Percentiles rank a stretch among this genome's conserved stretches.
Conservation (phyloP, 768 basidiomycete genomes). For the Pholiota molesta region DNA sequence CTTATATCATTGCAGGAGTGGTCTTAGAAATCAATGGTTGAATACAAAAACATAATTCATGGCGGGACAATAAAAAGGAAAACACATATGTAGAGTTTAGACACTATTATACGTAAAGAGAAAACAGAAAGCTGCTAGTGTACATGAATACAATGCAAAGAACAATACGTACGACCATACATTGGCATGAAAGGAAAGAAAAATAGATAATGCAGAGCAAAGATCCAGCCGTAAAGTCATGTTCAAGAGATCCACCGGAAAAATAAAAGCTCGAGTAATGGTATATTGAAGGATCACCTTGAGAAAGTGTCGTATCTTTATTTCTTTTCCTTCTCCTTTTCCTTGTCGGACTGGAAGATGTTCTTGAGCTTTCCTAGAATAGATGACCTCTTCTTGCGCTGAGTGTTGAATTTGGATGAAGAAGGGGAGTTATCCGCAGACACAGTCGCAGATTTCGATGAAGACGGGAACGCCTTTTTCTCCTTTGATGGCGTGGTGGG, state of each 20-base stretch:
- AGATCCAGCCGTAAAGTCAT: slow-evolving; percentile 5
- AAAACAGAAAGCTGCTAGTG: slow-evolving; percentile 17
- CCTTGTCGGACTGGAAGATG: slow-evolving; percentile 50
- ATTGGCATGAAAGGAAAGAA: background rate
- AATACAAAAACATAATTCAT: slow-evolving; percentile 4
- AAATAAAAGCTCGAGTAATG: background rate
- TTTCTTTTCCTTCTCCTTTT: slow-evolving; percentile 40
- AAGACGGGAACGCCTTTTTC: slow-evolving; percentile 18
- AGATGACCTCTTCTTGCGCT: slow-evolving; percentile 53
- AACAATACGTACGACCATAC: slow-evolving; percentile 4
- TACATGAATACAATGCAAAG: slow-evolving; percentile 14
- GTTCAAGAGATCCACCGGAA: slow-evolving; percentile 6
- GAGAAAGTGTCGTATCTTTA: background rate
- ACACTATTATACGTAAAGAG: slow-evolving; percentile 7
- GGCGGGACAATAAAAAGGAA: slow-evolving; percentile 2
- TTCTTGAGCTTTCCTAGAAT: slow-evolving; percentile 56
- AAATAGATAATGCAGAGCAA: slow-evolving; percentile 6
- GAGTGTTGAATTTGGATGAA: slow-evolving; percentile 39
- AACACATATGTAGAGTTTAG: slow-evolving; percentile 14
- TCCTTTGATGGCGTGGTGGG: slow-evolving; percentile 14
- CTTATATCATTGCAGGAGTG: slow-evolving; percentile 19
- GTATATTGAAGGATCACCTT: background rate
- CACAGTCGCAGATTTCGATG: slow-evolving; percentile 16
- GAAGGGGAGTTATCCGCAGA: slow-evolving; percentile 22
- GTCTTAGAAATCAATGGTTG: slow-evolving; percentile 22